Evolutionary conservation across 345 rosid genomes (phyloP), one percentile per base, ranked within the genome.

Genomic region (Cochlearia excelsa): DNA sequence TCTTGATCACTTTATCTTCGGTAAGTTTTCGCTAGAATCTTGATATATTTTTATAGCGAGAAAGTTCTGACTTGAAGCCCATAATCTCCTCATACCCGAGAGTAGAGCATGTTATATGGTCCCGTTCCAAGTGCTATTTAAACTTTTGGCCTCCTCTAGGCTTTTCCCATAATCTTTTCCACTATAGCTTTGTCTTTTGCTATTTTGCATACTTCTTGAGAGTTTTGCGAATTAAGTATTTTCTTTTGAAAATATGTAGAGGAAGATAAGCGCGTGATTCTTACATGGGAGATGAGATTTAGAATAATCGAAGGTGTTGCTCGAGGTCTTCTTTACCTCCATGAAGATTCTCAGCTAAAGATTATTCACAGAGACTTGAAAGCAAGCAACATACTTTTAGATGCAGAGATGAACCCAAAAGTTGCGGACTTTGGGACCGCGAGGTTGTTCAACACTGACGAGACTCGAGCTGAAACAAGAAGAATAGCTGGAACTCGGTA

Each of bases 1-100:
- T 51, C 73, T 79, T 55, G 81, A 81, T 27, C 62, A 29, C 10
- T 75, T 69, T 26, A 66, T 81, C 27, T 81, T 75, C 10, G 77
- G 86, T 79, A 26, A 46, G 61, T 2, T 10, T 45, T 43, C 0
- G 6, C 29, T 33, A 5, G 35, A 16, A 16, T 33, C 35, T 2
- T 5, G 3, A 5, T 5, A 33, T 33, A 5, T 33, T 33, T 33
- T 33, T 33, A 3, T 33, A 5, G 35, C 0, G 5, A 33, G 5
- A 33, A 2, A 33, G 35, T 33, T 33, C 35, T 16, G 23, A 16
- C 23, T 16, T 16, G 23, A 16, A 16, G 23, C 23, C 23, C 23
- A 16, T 16, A 16, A 16, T 16, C 23, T 16, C 23, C 23, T 16
- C 23, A 16, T 16, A 16, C 23, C 23, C 23, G 23, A 16, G 23